Evolutionary conservation across 208 protist species (phyloP).

Genomic region (Phytomonas sp.): DNA sequence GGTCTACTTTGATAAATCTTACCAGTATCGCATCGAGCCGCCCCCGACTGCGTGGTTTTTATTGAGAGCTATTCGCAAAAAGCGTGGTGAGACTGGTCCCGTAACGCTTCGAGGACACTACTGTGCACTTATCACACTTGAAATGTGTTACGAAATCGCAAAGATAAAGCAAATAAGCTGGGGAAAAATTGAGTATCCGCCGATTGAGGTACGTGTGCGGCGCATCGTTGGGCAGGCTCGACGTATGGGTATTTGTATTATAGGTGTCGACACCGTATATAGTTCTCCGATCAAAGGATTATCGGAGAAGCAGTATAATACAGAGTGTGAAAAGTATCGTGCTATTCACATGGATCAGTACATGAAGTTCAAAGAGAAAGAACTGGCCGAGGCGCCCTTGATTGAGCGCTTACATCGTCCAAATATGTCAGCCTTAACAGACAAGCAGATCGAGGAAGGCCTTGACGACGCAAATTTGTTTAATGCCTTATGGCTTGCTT

Average conservation of each 20-base stretch:
- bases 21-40: slow-evolving; percentile 77
- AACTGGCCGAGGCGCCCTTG: slow-evolving; percentile 61
- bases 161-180: slow-evolving; percentile 85
- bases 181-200: slow-evolving; percentile 63
- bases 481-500: slow-evolving; percentile 64
- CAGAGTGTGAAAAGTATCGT: slow-evolving; percentile 60
- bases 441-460: slow-evolving; percentile 65
- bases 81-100: slow-evolving; percentile 70
- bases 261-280: slow-evolving; percentile 75
- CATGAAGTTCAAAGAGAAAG: slow-evolving; percentile 44
- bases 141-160: slow-evolving; percentile 88
- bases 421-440: slow-evolving; percentile 47
- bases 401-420: slow-evolving; percentile 77
- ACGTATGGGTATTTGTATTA: slow-evolving; percentile 82
- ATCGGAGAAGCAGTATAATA: slow-evolving; percentile 65
- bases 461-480: slow-evolving; percentile 71
- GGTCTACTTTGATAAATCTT: slow-evolving; percentile 90
- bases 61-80: slow-evolving; percentile 65
- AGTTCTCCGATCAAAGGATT: slow-evolving; percentile 68
- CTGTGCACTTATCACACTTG: slow-evolving; percentile 80
- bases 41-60: slow-evolving; percentile 85
- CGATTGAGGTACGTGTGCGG: slow-evolving; percentile 79
- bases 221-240: slow-evolving; percentile 77
- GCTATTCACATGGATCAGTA: slow-evolving; percentile 75
- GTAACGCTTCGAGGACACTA: slow-evolving; percentile 49